These are phyloP conservation scores for Nymphaea colorata DNA, from an alignment of 164 flowering plant genomes.

Conservation along the genomic window DNA sequence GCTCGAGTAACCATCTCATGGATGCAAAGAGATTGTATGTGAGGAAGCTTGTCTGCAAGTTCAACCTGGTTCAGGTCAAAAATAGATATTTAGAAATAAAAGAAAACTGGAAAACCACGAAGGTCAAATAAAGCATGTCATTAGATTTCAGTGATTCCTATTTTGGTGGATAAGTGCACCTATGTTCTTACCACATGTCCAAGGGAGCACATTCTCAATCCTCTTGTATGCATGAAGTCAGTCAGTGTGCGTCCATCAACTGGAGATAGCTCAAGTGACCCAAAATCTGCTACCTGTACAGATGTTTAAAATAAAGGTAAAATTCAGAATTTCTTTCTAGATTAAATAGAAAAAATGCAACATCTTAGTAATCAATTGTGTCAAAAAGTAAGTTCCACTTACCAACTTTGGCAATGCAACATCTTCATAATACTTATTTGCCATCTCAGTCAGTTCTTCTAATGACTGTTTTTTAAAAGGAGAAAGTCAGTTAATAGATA, in stretches of 20 bases:
- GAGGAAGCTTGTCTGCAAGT: constrained; percentile 88
- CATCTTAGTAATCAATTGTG: not conserved
- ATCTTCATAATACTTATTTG: constrained; percentile 64
- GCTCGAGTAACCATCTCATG: constrained; percentile 98
- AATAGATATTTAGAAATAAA: not conserved
- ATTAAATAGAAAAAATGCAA: not conserved
- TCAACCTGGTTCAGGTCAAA: constrained; percentile 38
- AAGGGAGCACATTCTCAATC: constrained; percentile 74
- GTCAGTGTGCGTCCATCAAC: constrained; percentile 97
- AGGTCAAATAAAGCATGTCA: not conserved
- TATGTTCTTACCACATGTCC: constrained; percentile 71
- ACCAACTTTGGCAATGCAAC: constrained; percentile 92
- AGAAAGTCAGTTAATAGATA: not conserved
- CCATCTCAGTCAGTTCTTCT: constrained; percentile 53
- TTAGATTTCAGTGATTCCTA: not conserved
- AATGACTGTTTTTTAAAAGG: not conserved
- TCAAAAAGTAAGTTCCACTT: constrained; percentile 3
- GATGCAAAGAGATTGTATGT: constrained; percentile 82
- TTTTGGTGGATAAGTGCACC: not conserved
- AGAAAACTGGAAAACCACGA: not conserved
- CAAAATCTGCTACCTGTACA: constrained; percentile 78
- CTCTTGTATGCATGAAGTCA: constrained; percentile 93
- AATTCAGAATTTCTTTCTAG: not conserved
- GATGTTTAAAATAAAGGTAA: not conserved
- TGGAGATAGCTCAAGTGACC: constrained; percentile 91